Percentiles rank a stretch among this genome's conserved stretches.
Conservation (phyloP, 2,329 filamentous ascomycete species). For the Venturia aucupariae region DNA sequence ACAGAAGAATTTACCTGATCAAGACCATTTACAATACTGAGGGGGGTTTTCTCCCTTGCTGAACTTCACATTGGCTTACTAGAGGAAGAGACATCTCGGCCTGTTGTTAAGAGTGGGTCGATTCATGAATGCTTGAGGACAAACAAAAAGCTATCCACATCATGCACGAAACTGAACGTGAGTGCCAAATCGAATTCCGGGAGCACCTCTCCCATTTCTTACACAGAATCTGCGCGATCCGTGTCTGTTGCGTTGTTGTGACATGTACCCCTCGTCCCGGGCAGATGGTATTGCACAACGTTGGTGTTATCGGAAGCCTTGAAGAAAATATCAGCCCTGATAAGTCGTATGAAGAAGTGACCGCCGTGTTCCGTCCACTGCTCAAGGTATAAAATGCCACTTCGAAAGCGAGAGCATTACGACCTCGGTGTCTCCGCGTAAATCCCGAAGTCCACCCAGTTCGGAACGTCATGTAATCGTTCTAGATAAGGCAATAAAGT, state of each 20-base stretch:
- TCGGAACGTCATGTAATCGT: not conserved
- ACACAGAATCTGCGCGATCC: too few relatives aligned
- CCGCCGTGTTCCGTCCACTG: not conserved
- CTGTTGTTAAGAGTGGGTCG: not conserved
- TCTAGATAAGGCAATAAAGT: not conserved
- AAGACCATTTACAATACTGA: too few relatives aligned
- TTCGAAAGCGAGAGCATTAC: not conserved
- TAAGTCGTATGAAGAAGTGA: not conserved
- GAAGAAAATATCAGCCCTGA: too few relatives aligned
- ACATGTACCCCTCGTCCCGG: too few relatives aligned
- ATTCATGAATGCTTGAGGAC: not conserved
- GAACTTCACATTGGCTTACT: too few relatives aligned
- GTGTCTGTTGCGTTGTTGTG: too few relatives aligned
- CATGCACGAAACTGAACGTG: not conserved
- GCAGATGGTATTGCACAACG: too few relatives aligned
- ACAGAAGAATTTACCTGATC: too few relatives aligned
- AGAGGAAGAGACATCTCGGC: not conserved
- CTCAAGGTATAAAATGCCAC: not conserved
- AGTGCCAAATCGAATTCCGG: not conserved
- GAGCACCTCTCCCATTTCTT: not conserved
- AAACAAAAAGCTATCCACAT: not conserved
- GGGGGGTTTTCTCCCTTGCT: too few relatives aligned
- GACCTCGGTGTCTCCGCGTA: not conserved
- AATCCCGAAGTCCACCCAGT: too few relatives aligned
- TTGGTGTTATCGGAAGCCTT: too few relatives aligned